Percentiles rank a stretch among this genome's conserved stretches.
These are phyloP conservation scores for Geotrichum bryndzae DNA, from an alignment of 1,139 yeast genomes.

Conservation along the genomic window DNA sequence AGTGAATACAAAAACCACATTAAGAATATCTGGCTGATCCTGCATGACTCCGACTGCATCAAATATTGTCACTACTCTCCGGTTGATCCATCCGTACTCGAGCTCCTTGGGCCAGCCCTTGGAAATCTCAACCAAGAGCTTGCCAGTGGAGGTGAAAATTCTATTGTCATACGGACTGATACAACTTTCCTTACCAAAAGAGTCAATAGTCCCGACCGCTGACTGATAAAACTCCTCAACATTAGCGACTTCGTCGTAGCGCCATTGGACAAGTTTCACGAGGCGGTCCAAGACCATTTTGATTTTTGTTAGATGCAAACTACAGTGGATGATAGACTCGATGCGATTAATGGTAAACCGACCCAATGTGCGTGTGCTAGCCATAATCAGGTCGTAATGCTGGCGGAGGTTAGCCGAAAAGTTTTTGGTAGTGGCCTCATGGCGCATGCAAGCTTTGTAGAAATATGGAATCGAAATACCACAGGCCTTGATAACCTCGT, in stretches of 20 bases:
- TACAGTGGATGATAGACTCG: slow-evolving; percentile 64
- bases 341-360: slow-evolving; percentile 52
- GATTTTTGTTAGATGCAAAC: slow-evolving; percentile 63
- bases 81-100: slow-evolving; percentile 80
- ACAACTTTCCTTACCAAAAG: slow-evolving; percentile 53
- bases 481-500: slow-evolving; percentile 71
- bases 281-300: slow-evolving; percentile 63
- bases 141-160: slow-evolving; percentile 87
- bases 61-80: slow-evolving; percentile 79
- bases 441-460: slow-evolving; percentile 87
- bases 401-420: slow-evolving; percentile 41
- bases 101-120: slow-evolving; percentile 81
- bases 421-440: slow-evolving; percentile 79
- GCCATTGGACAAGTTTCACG: slow-evolving; percentile 36
- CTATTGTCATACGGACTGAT: slow-evolving; percentile 52
- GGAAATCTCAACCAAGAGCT: slow-evolving; percentile 75
- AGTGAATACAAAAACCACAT: slow-evolving; percentile 69
- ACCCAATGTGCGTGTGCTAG: slow-evolving; percentile 20
- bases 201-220: slow-evolving; percentile 64
- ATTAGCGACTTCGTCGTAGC: slow-evolving; percentile 32
- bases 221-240: slow-evolving; percentile 46
- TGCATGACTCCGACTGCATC: slow-evolving; percentile 47
- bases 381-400: slow-evolving; percentile 19
- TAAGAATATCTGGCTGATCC: slow-evolving; percentile 32
- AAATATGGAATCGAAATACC: slow-evolving; percentile 80